Evolutionary conservation across 1,284 basidiomycete species (phyloP).

Genomic region (Neolentinus lepideus): DNA sequence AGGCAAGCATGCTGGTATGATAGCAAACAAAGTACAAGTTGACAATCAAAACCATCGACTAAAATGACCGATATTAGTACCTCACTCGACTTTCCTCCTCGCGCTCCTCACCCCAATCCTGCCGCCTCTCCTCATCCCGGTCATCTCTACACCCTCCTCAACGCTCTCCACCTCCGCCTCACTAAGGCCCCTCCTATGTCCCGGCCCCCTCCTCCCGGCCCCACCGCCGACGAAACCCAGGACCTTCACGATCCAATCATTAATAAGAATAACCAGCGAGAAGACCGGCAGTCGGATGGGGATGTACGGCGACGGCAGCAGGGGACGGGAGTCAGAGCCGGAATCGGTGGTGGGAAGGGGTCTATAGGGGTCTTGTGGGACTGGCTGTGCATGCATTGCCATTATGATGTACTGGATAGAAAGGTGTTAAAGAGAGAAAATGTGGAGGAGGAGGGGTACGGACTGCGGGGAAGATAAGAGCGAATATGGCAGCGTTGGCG

Average conservation of each 20-base stretch:
- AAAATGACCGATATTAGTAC: not conserved
- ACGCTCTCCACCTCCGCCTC: conserved; percentile 38
- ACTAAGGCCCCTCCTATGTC: conserved; percentile 25
- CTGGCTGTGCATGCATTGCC: conserved; percentile 63
- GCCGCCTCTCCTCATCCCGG: conserved; percentile 13
- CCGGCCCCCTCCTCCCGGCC: conserved; percentile 22
- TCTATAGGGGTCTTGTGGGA: conserved; percentile 65
- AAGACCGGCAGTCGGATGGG: conserved; percentile 77
- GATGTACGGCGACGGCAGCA: conserved; percentile 64
- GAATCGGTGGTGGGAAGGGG: conserved; percentile 31
- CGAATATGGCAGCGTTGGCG: conserved; percentile 72
- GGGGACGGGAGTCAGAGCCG: conserved; percentile 31
- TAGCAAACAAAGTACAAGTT: too few species aligned
- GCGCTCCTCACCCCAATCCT: not conserved
- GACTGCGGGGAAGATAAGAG: conserved; percentile 70
- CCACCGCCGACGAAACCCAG: conserved; percentile 48
- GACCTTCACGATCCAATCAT: conserved; percentile 59
- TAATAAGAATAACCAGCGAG: conserved; percentile 63
- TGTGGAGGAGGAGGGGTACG: conserved; percentile 16
- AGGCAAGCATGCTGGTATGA: too few species aligned
- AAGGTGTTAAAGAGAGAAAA: conserved; percentile 5
- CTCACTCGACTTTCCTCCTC: not conserved
- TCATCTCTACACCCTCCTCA: conserved; percentile 35
- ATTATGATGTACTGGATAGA: conserved; percentile 63
- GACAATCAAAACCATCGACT: too few species aligned